Base-by-base conservation (phyloP, 208 protist genomes). In the Leishmania aethiopica region DNA sequence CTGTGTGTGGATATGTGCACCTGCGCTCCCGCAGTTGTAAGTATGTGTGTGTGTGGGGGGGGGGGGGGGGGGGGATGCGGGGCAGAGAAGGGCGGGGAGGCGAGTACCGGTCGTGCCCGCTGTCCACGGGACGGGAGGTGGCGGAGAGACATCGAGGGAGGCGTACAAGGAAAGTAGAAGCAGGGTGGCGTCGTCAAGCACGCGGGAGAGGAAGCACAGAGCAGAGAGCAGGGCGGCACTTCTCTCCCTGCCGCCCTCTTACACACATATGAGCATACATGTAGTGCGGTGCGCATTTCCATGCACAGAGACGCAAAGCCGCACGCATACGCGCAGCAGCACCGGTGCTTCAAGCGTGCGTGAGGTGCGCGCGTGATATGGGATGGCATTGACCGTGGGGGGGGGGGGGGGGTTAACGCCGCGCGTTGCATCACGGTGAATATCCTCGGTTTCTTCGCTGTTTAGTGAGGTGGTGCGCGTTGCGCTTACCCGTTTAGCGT, bases 401-500 rank as follows among this genome's bases (percentile, higher is more conserved):
- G 40, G 40, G 42, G 3, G 4, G 6, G 4, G 11, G 70, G 37
- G 40, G 67, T 8, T 32, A 37, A 32, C 40, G 47, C 42, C 45
- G 28, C 28, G 67, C 42, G 22, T 19, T 73, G 40, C 40, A 73
- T 73, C 25, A 42, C 3, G 25, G 40, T 32, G 45, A 32, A 55
- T 8, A 37, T 6, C 11, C 2, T 35, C 7, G 28, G 28, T 7
- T 35, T 51, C 28, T 51, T 69, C 32, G 22, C 13, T 8, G 17
- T 32, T 45, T 51, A 55, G 40, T 10, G 42, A 11, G 37, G 47
- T 51, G 0, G 70, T 2, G 32, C 3, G 37, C 25, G 17, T 10
- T 74, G 70, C 70, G 8, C 25, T 55, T 53, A 74, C 45, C 51
- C 70, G 70, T 37, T 74, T 74, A 74, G 28, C 22, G 70, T 53